Conservation (phyloP, 2,329 filamentous ascomycete species). For the Neobulgaria alba region DNA sequence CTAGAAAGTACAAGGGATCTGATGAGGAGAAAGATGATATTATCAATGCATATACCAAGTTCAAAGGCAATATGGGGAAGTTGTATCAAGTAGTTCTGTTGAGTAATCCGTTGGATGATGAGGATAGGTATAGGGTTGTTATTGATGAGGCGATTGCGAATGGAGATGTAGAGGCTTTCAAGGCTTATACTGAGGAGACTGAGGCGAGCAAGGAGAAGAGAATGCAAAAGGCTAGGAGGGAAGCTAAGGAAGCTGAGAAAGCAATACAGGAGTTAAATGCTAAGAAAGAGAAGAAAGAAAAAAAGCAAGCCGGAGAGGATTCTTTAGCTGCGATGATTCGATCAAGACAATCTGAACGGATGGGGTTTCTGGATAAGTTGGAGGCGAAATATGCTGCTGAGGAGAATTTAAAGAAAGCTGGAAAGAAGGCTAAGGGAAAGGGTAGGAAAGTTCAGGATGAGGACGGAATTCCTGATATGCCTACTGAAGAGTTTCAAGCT, state of each 20-base stretch:
- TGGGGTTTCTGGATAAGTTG: conserved; percentile 60
- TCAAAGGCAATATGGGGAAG: conserved; percentile 64
- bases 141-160: conserved; percentile 72
- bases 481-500: conserved; percentile 53
- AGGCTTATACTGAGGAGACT: conserved; percentile 66
- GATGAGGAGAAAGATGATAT: conserved; percentile 78
- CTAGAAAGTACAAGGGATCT: conserved; percentile 71
- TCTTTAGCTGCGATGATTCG: conserved; percentile 67
- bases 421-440: conserved; percentile 45
- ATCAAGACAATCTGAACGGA: conserved; percentile 57
- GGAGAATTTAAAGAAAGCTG: conserved; percentile 30
- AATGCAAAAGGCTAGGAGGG: conserved; percentile 52
- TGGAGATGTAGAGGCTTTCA: conserved; percentile 57
- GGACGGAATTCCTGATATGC: conserved; percentile 48
- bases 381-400: conserved; percentile 65
- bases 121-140: conserved; percentile 71
- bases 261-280: conserved; percentile 64
- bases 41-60: conserved; percentile 63
- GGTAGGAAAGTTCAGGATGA: conserved; percentile 49
- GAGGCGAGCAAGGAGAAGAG: conserved; percentile 53
- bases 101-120: conserved; percentile 74
- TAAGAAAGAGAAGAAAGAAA: conserved; percentile 40
- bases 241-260: conserved; percentile 65
- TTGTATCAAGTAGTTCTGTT: conserved; percentile 83
- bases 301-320: conserved; percentile 37